phyloP scores from a whole-genome alignment of 2,329 filamentous ascomycete genomes.

The Phyllosticta capitalensis region DNA sequence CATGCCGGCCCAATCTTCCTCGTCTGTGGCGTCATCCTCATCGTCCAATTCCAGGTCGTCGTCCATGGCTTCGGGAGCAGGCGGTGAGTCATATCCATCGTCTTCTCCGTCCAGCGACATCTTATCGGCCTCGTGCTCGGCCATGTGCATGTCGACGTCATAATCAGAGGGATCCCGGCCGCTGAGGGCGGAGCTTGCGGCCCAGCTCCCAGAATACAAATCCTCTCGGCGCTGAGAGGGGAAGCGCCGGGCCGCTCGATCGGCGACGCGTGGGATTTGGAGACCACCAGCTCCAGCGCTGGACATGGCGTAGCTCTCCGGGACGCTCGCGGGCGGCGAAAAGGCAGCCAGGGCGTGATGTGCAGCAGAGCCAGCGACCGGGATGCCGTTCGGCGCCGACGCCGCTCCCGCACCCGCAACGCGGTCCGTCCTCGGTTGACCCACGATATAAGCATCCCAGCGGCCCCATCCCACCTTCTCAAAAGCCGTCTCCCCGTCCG shows the following conservation, averaged over 20 bases:
- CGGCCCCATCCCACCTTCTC: slow-evolving; percentile 96
- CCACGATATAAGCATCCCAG: slow-evolving; percentile 77
- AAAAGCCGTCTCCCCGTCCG: slow-evolving; percentile 27
- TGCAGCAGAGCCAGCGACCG: slow-evolving; percentile 14
- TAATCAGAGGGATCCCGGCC: slow-evolving; percentile 55
- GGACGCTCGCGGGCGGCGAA: slow-evolving; percentile 44
- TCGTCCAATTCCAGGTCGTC: slow-evolving; percentile 54
- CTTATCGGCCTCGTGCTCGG: slow-evolving; percentile 82
- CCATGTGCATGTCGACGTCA: slow-evolving; percentile 49
- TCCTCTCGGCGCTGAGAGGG: slow-evolving; percentile 18
- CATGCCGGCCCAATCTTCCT: slow-evolving; percentile 90
- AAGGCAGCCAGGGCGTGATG: slow-evolving; percentile 11
- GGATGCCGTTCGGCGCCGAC: not conserved
- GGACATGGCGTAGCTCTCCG: slow-evolving; percentile 34
- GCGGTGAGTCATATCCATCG: slow-evolving; percentile 11
- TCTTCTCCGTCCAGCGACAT: slow-evolving; percentile 85
- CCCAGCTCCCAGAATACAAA: slow-evolving; percentile 48
- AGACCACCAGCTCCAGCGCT: slow-evolving; percentile 30
- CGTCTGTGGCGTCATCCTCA: slow-evolving; percentile 68
- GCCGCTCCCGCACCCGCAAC: slow-evolving; percentile 7
- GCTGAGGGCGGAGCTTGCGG: slow-evolving; percentile 64
- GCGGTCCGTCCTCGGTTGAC: slow-evolving; percentile 44
- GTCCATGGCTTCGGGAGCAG: slow-evolving; percentile 57
- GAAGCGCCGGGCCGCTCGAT: slow-evolving; percentile 11
- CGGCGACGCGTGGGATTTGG: slow-evolving; percentile 33